Evolutionary conservation across 2,329 filamentous ascomycete species (phyloP).

Genomic region (Colletotrichum sidae): DNA sequence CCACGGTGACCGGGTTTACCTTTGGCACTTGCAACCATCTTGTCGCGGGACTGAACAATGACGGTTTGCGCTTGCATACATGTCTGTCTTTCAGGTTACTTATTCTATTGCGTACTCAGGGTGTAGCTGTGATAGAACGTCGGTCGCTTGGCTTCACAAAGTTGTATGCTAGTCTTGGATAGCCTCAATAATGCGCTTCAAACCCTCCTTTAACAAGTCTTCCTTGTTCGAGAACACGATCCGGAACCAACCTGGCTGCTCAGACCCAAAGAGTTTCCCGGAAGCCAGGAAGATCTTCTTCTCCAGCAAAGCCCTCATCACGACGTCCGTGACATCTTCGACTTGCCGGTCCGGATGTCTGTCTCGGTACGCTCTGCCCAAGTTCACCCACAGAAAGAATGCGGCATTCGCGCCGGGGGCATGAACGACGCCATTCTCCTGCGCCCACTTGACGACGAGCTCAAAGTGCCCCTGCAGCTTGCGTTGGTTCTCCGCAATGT

Average conservation of each 20-base stretch:
- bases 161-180: background rate
- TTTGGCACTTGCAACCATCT: too few species aligned
- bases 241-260: conserved; percentile 52
- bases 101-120: too few species aligned
- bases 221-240: conserved; percentile 52
- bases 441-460: conserved; percentile 50
- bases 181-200: conserved; percentile 27
- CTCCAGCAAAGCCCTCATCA: conserved; percentile 40
- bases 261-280: conserved; percentile 51
- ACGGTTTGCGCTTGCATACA: too few species aligned
- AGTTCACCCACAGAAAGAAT: conserved; percentile 67
- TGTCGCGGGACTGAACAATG: too few species aligned
- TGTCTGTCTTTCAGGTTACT: too few species aligned
- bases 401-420: conserved; percentile 61
- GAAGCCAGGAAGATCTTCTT: conserved; percentile 51
- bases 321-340: conserved; percentile 57
- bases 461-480: conserved; percentile 53
- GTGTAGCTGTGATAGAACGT: too few species aligned
- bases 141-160: too few species aligned
- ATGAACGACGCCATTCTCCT: conserved; percentile 55
- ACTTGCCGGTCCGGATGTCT: conserved; percentile 85
- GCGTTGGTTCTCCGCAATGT: conserved; percentile 55
- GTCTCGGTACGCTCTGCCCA: conserved; percentile 65
- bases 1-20: too few species aligned
- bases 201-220: conserved; percentile 44